These are phyloP conservation scores for Jaapia argillacea DNA, from an alignment of 768 basidiomycete genomes.

Conservation along the genomic window DNA sequence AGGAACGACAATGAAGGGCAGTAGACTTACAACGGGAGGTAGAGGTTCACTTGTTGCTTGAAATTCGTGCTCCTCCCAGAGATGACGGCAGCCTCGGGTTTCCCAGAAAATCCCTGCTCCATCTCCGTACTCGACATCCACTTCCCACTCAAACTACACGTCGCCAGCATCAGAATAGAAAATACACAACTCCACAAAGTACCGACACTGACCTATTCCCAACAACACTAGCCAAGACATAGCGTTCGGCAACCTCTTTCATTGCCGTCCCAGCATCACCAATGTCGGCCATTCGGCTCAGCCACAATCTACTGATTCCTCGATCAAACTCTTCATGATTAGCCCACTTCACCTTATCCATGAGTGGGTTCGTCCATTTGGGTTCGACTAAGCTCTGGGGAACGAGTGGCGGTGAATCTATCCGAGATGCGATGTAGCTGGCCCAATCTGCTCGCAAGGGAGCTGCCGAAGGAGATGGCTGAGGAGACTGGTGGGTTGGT, in stretches of 20 bases:
- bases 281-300: constrained; percentile 32
- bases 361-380: constrained; percentile 14
- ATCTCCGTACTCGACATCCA: constrained; percentile 64
- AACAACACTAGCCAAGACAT: constrained; percentile 63
- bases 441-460: constrained; percentile 56
- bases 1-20: background rate
- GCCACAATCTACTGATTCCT: constrained; percentile 64
- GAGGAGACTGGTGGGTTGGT: constrained; percentile 13
- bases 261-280: constrained; percentile 32
- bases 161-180: too few relatives aligned
- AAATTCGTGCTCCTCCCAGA: background rate
- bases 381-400: too few relatives aligned
- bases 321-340: constrained; percentile 61
- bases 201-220: constrained; percentile 43
- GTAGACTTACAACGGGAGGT: constrained; percentile 52
- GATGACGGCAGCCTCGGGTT: background rate
- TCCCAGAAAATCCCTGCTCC: constrained; percentile 59
- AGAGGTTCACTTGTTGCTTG: constrained; percentile 37
- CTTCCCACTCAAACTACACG: constrained; percentile 50
- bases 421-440: constrained; percentile 32
- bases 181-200: background rate
- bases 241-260: constrained; percentile 43
- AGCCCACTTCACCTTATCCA: constrained; percentile 46
- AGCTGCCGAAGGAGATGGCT: background rate
- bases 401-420: too few relatives aligned